These are phyloP conservation scores for Colletotrichum sp. DNA, from an alignment of 2,329 filamentous ascomycete genomes.

Conservation along the genomic window DNA sequence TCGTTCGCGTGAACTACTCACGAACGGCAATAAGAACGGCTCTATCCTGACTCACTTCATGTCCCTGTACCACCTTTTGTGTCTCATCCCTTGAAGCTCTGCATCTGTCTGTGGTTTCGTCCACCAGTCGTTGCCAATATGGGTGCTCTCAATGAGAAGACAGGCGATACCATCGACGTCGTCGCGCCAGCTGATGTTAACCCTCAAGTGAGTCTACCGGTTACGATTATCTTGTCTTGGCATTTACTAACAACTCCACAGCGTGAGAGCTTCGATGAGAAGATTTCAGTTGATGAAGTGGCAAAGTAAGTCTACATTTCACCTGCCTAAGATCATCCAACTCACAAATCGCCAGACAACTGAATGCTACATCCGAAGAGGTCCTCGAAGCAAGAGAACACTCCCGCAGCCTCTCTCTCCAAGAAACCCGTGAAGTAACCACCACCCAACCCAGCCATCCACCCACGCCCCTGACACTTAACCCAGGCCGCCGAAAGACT, in stretches of 20 bases:
- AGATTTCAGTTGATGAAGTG: conserved; percentile 1
- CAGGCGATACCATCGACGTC: not conserved
- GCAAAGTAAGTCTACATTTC: not conserved
- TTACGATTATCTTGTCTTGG: fast-evolving
- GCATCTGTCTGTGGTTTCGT: not conserved
- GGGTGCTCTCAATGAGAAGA: not conserved
- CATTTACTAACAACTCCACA: not conserved
- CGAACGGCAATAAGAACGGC: not conserved
- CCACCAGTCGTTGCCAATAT: not conserved
- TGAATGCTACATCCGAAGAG: conserved; percentile 29
- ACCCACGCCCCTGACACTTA: conserved; percentile 18
- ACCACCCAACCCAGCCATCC: not conserved
- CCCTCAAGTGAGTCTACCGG: not conserved
- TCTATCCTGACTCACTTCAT: not conserved
- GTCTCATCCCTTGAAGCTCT: fast-evolving
- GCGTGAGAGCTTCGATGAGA: not conserved
- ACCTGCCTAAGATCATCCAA: not conserved
- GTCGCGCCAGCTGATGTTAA: not conserved
- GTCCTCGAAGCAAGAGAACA: conserved; percentile 27
- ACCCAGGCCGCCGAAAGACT: conserved; percentile 27
- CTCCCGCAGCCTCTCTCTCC: not conserved
- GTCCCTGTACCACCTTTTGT: not conserved
- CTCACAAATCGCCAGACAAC: not conserved
- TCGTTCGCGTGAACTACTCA: not conserved
- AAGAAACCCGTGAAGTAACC: not conserved